Evolutionary conservation across 768 basidiomycete species (phyloP).

Genomic region (Russula foetens): DNA sequence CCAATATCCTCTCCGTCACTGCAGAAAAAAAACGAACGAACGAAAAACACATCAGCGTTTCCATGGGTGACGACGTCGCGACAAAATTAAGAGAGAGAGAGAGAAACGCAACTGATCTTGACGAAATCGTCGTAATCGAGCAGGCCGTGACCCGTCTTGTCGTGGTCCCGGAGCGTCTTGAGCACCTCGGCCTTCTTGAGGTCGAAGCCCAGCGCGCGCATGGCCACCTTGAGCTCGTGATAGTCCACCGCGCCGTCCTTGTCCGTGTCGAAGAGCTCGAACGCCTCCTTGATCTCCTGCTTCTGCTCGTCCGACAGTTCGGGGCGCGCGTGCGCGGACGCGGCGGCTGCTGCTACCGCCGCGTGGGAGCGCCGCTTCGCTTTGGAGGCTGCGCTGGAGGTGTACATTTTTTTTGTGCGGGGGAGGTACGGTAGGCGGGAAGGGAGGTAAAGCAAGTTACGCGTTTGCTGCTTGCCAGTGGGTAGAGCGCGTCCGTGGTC

Average conservation of each 20-base stretch:
- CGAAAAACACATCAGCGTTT: no score
- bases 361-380: conserved; percentile 41
- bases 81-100: not conserved
- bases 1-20: conserved; percentile 94
- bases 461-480: not conserved
- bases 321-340: conserved; percentile 62
- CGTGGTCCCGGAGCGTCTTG: conserved; percentile 86
- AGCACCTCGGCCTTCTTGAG: conserved; percentile 97
- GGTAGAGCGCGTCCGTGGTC: not conserved
- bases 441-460: not conserved
- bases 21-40: not conserved
- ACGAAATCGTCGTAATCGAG: conserved; percentile 94
- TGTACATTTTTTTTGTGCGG: conserved; percentile 37
- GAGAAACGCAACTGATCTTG: conserved; percentile 67
- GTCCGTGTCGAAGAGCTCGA: conserved; percentile 98
- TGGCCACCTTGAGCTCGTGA: conserved; percentile 98
- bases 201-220: conserved; percentile 96
- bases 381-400: conserved; percentile 57
- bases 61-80: no score
- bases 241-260: conserved; percentile 96
- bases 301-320: conserved; percentile 85
- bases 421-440: not conserved
- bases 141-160: conserved; percentile 70
- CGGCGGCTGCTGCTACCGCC: not conserved
- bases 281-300: conserved; percentile 97